Base-by-base conservation (phyloP, 768 basidiomycete genomes). In the Xanthoconium purpureum region DNA sequence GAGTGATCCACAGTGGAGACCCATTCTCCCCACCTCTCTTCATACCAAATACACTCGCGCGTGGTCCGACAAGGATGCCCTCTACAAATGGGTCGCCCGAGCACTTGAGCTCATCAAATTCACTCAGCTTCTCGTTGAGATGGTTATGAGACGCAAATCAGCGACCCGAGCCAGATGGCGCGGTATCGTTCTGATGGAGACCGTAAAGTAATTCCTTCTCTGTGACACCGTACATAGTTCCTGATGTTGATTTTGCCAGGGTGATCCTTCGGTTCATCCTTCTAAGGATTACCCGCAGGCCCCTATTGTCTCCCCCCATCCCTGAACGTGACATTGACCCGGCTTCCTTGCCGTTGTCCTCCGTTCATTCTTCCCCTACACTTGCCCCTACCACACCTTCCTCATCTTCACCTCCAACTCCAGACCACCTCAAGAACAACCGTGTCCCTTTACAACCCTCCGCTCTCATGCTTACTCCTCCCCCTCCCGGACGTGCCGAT, bases 1-100 rank as follows among this genome's bases (percentile, higher is more conserved):
- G 64, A 79, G 69, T 49, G 80, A 89, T 64, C 83, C 87, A 47
- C 87, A 83, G 63, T 84, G 86, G 73, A 84, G 78, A 49, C 87
- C 90, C 40, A 81, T 93, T 57, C 81, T 95, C 50, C 88, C 89
- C 11, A 78, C 84, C 15, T 83, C 87, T 33, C 75, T 82, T 59
- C 96, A 98, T 71, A 82, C 91, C 33, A 90, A 94, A 57, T 98
- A 91, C 73, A 97, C 96, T 15, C 83, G 84, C 54, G 89, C 90
- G 45, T 98, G 91, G 91, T 80, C 83, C 18, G 84, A 88, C 68
- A 84, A 80, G 65, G 82, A 85, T 44, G 50, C 66, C 8, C 69
- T 77, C 15, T 98, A 98, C 76, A 88, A 87, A 70, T 88, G 88
- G 85, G 83, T 84, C 10, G 85, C 89, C 24, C 78, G 93, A 43